Percentiles rank a stretch among this genome's conserved stretches.
Evolutionary conservation across 495 filamentous ascomycete genomes (phyloP).

Genomic region (Collariella sp.): DNA sequence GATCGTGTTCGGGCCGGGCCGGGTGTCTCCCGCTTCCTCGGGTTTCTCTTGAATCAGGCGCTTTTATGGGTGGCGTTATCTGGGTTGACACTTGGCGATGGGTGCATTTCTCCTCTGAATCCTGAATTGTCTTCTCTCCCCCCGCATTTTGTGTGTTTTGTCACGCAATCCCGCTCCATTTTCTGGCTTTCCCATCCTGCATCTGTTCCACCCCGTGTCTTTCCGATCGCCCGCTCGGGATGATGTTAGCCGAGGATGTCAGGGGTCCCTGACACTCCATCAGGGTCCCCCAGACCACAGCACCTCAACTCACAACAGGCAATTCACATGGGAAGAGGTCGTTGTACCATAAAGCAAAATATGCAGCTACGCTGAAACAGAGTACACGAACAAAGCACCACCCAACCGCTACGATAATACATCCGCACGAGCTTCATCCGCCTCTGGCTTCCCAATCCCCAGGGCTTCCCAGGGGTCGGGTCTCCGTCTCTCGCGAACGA

Average conservation of each 20-base stretch:
- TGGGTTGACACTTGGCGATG: slow-evolving; percentile 6
- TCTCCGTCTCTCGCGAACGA: too few relatives aligned
- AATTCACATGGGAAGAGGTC: too few relatives aligned
- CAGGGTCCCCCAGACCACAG: background rate
- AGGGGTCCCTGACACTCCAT: background rate
- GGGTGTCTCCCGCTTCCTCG: background rate
- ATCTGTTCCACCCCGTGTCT: slow-evolving; percentile 1
- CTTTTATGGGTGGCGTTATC: slow-evolving; percentile 15
- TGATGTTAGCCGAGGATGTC: slow-evolving; percentile 11
- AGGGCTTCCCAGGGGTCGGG: too few relatives aligned
- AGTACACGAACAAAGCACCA: too few relatives aligned
- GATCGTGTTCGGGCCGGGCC: slow-evolving; percentile 7
- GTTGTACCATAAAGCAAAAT: too few relatives aligned
- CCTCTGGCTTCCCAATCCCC: too few relatives aligned
- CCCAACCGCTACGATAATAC: too few relatives aligned
- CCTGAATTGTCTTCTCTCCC: background rate
- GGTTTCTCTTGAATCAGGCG: background rate
- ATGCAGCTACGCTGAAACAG: too few relatives aligned
- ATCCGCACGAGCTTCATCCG: too few relatives aligned
- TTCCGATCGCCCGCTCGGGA: slow-evolving; percentile 4
- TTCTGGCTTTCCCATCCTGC: background rate
- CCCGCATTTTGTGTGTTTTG: background rate
- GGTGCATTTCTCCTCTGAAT: slow-evolving; percentile 1
- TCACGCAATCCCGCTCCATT: slow-evolving; percentile 2
- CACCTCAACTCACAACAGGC: background rate